A percentile compares a stretch with the other conserved stretches of the same genome.
Conservation (phyloP, 2,329 filamentous ascomycete genomes). For the Xylaria arbuscula region DNA sequence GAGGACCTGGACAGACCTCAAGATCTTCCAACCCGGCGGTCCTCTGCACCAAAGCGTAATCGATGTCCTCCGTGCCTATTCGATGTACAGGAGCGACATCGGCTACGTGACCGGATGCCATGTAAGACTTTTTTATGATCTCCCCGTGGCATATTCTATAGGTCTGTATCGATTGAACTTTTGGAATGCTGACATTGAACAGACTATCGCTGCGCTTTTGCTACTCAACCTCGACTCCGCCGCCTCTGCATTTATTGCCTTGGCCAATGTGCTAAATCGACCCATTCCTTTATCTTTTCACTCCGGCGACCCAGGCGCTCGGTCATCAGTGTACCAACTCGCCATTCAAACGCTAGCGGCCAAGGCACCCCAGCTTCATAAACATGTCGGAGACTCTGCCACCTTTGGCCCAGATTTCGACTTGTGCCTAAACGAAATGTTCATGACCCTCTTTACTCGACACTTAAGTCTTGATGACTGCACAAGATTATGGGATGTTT, state of each 20-base stretch:
- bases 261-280: conserved; percentile 69
- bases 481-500: conserved; percentile 82
- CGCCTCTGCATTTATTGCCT: conserved; percentile 34
- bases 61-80: conserved; percentile 81
- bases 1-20: conserved; percentile 75
- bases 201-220: conserved; percentile 73
- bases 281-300: conserved; percentile 72
- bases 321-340: conserved; percentile 74
- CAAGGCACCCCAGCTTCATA: conserved; percentile 72
- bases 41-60: conserved; percentile 75
- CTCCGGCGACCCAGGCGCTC: conserved; percentile 74
- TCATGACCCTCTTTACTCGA: conserved; percentile 72
- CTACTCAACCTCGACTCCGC: conserved; percentile 37
- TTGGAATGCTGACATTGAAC: conserved; percentile 38
- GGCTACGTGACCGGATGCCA: conserved; percentile 81
- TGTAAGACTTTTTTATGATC: conserved; percentile 60
- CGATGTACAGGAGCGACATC: conserved; percentile 84
- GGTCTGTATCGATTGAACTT: background rate
- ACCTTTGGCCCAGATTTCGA: conserved; percentile 60
- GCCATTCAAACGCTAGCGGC: conserved; percentile 73
- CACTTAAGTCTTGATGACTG: conserved; percentile 75
- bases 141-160: background rate
- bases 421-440: conserved; percentile 68
- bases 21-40: conserved; percentile 74
- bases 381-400: conserved; percentile 68